Base-by-base conservation (phyloP, 1,284 basidiomycete genomes). In the Rhizoctonia solani region DNA sequence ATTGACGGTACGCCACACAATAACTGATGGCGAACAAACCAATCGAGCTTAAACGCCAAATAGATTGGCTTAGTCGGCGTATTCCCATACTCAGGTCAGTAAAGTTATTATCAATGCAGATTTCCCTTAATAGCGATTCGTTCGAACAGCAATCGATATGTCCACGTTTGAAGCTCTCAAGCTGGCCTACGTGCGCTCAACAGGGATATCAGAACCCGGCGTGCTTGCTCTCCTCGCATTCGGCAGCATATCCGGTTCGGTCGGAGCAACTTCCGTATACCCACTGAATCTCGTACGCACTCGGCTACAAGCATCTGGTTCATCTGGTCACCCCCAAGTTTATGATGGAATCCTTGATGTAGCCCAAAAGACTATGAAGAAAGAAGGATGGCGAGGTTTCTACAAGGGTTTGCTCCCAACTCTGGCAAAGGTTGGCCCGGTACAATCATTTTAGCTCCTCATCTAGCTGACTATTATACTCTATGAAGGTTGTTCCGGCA, bases 271-370 rank as follows among this genome's bases (percentile, higher is more conserved):
- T 11, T 67, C 61, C 70, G 94, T 96, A 39, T 97, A 95, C 76
- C 94, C 92, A 4, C 81, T 96, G 71, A 98, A 97, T 78, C 84
- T 99, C 41, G 89, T 99, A 21, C 86, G 96, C 29, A 99, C 97
- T 9, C 87, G 96, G 54, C 77, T 99, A 68, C 97, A 99, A 78
- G 97, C 97, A 1, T 95, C 94, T 0, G 97, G 97, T 1, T 95
- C 93, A 0, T 86, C 90, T 0, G 93, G 94, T 0, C 95, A 98
- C 76, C 94, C 94, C 1, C 89, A 95, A 71, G 81, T 80, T 16
- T 99, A 99, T 77, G 86, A 83, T 2, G 95, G 95, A 25, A 89
- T 96, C 69, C 78, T 84, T 77, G 97, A 99, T 76, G 97, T 98
- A 4, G 84, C 85, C 4, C 77, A 81, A 49, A 89, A 89, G 76